A percentile compares a stretch with the other conserved stretches of the same genome.
Evolutionary conservation across 768 basidiomycete species (phyloP).

Genomic region (Rhodotorula babjevae): DNA sequence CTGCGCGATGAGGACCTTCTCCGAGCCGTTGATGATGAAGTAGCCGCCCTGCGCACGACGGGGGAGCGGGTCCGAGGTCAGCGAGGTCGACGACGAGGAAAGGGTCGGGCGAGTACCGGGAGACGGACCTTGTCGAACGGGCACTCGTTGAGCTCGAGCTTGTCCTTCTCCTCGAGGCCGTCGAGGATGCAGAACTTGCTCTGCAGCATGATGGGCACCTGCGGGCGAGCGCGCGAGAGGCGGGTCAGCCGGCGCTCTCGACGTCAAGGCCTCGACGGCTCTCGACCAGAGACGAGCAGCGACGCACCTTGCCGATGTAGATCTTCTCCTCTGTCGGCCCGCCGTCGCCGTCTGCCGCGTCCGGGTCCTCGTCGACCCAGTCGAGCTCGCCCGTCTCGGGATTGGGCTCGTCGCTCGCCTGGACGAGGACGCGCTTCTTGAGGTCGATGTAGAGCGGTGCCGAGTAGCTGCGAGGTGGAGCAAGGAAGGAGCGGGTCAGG

Average conservation of each 20-base stretch:
- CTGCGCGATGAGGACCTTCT: slow-evolving; percentile 99
- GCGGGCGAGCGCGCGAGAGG: not conserved
- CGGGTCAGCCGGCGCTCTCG: too few species aligned
- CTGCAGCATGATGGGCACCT: slow-evolving; percentile 83
- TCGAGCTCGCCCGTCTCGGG: slow-evolving; percentile 50
- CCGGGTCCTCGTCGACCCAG: slow-evolving; percentile 33
- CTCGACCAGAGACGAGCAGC: too few species aligned
- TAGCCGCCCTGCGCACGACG: slow-evolving; percentile 68
- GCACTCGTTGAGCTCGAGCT: slow-evolving; percentile 92
- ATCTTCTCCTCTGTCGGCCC: slow-evolving; percentile 60
- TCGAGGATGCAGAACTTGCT: slow-evolving; percentile 91
- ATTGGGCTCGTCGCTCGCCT: slow-evolving; percentile 66
- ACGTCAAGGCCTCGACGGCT: too few species aligned
- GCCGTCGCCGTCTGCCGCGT: slow-evolving; percentile 16
- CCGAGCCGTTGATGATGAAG: slow-evolving; percentile 98
- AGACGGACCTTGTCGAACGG: slow-evolving; percentile 70
- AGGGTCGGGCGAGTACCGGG: too few species aligned
- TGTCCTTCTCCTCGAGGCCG: slow-evolving; percentile 67
- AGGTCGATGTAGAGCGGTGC: slow-evolving; percentile 94
- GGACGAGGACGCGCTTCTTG: slow-evolving; percentile 74
- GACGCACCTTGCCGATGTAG: slow-evolving; percentile 81
- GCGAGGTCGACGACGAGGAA: too few species aligned
- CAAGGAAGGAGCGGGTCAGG: not conserved
- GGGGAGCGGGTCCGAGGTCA: not conserved
- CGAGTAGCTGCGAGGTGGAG: slow-evolving; percentile 56